Percentiles rank a stretch among this genome's conserved stretches.
Evolutionary conservation across 371 early-diverging fungal species (phyloP).

Genomic region (Mucor saturninus): DNA sequence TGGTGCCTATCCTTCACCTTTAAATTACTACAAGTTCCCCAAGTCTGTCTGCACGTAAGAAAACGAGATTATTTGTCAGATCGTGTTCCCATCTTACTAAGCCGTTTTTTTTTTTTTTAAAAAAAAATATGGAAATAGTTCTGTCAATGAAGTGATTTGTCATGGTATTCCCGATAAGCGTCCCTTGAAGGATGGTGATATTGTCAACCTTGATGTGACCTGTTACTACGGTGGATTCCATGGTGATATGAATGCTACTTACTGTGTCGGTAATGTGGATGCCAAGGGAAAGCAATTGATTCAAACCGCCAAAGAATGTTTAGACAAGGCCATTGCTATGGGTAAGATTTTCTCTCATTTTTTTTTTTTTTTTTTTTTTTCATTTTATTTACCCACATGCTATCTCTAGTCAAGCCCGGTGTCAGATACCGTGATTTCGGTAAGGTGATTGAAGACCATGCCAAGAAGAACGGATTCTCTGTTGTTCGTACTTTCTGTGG

Average conservation of each 20-base stretch:
- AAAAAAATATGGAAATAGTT: slow-evolving; percentile 39
- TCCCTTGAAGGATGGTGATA: slow-evolving; percentile 88
- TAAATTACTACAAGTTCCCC: slow-evolving; percentile 94
- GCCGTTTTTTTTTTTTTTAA: background rate
- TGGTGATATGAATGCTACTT: slow-evolving; percentile 91
- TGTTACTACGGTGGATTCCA: slow-evolving; percentile 91
- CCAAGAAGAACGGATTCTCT: slow-evolving; percentile 83
- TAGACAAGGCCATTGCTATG: slow-evolving; percentile 87
- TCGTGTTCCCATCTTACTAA: slow-evolving; percentile 8
- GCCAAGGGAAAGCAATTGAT: slow-evolving; percentile 74
- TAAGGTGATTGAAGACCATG: slow-evolving; percentile 87
- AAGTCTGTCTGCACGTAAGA: slow-evolving; percentile 92
- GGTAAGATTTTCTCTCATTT: slow-evolving; percentile 48
- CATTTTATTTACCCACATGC: background rate
- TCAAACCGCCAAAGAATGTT: slow-evolving; percentile 77
- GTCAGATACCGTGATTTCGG: slow-evolving; percentile 92
- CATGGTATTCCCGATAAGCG: slow-evolving; percentile 94
- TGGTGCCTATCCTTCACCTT: slow-evolving; percentile 92
- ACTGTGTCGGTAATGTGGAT: slow-evolving; percentile 89
- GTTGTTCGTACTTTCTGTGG: slow-evolving; percentile 95
- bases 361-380: background rate
- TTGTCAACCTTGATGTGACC: slow-evolving; percentile 90
- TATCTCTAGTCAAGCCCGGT: slow-evolving; percentile 81
- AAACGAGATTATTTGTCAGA: background rate
- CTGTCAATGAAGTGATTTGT: slow-evolving; percentile 79